Evolutionary conservation across 768 basidiomycete species (phyloP).

Genomic region (Podaxis sp.): DNA sequence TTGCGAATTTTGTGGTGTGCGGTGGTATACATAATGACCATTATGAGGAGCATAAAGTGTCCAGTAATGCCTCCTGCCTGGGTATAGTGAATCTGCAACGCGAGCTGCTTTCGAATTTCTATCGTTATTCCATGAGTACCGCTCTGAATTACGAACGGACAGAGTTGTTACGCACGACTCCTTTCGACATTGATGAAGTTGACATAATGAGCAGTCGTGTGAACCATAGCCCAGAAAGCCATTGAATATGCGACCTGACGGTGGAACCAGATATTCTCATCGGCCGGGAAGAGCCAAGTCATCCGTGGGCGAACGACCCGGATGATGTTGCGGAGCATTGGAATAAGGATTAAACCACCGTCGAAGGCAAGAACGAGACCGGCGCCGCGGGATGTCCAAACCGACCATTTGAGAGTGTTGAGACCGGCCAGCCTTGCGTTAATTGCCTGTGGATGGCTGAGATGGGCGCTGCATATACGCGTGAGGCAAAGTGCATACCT

Average conservation of each 20-base stretch:
- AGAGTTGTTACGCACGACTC: constrained; percentile 56
- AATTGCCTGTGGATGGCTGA: constrained; percentile 41
- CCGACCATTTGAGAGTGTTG: constrained; percentile 78
- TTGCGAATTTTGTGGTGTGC: constrained; percentile 86
- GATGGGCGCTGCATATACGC: constrained; percentile 1
- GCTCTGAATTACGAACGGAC: background rate
- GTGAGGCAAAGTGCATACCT: constrained; percentile 43
- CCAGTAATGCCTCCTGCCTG: constrained; percentile 93
- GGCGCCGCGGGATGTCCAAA: constrained; percentile 90
- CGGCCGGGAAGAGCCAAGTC: constrained; percentile 84
- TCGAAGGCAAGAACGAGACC: constrained; percentile 88
- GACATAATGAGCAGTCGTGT: constrained; percentile 92
- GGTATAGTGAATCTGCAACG: constrained; percentile 83
- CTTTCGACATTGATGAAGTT: constrained; percentile 92
- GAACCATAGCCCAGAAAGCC: constrained; percentile 91
- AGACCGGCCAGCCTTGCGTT: constrained; percentile 69
- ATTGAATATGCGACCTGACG: constrained; percentile 92
- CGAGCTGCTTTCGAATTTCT: constrained; percentile 81
- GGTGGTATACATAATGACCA: constrained; percentile 91
- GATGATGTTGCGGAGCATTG: constrained; percentile 88
- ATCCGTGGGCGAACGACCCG: constrained; percentile 79
- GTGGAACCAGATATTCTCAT: constrained; percentile 97
- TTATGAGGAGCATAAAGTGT: constrained; percentile 92
- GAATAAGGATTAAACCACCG: constrained; percentile 83
- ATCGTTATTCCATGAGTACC: constrained; percentile 15